Percentiles rank a stretch among this genome's conserved stretches.
Evolutionary conservation across 75 land plant genomes (phyloP).

Genomic region (Cupressus sempervirens): DNA sequence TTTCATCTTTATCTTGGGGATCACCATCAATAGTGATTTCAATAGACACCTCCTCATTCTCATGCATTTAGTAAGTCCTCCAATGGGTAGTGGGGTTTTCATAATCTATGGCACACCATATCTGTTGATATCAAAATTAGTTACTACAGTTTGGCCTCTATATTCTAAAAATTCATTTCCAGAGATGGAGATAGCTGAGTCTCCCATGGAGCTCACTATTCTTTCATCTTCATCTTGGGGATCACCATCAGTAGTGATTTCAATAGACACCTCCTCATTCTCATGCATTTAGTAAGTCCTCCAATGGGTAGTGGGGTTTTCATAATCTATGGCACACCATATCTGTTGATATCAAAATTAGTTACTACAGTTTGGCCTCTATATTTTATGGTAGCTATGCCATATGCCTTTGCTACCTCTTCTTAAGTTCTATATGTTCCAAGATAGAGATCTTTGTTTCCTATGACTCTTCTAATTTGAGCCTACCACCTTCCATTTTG

Average conservation of each 20-base stretch:
- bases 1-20: not conserved
- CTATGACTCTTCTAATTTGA: slow-evolving; percentile 84
- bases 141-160: slow-evolving; percentile 20
- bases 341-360: slow-evolving; percentile 24
- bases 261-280: not conserved
- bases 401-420: slow-evolving; percentile 28
- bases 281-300: not conserved
- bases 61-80: not conserved
- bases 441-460: slow-evolving; percentile 89
- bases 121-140: slow-evolving; percentile 24
- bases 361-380: slow-evolving; percentile 22
- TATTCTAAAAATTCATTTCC: not conserved
- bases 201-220: not conserved
- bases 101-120: slow-evolving; percentile 15
- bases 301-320: not conserved
- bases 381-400: slow-evolving; percentile 24
- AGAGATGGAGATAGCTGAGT: not conserved
- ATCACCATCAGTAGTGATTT: not conserved
- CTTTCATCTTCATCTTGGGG: not conserved
- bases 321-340: slow-evolving; percentile 12
- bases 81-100: not conserved
- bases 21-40: not conserved
- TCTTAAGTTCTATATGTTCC: slow-evolving; percentile 66
- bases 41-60: not conserved
- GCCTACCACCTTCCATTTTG: slow-evolving; percentile 91